Conservation (phyloP, 2,329 filamentous ascomycete species). For the Fusarium pseudoanthophilum region DNA sequence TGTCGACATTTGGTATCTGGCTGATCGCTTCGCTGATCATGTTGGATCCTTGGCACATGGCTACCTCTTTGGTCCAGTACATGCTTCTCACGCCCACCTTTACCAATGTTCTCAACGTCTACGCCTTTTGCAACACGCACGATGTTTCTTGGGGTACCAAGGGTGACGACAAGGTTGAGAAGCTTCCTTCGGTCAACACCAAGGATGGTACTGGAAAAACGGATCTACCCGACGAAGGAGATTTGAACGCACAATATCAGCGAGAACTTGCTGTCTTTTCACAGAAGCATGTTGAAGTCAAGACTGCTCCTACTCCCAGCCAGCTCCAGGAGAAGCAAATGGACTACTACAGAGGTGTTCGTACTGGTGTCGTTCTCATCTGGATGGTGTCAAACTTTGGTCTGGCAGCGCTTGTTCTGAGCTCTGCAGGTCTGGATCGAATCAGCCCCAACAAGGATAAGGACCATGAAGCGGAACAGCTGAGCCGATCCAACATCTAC, state of each 20-base stretch:
- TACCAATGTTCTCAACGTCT: constrained; percentile 98
- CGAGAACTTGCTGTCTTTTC: constrained; percentile 80
- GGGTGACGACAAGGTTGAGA: constrained; percentile 94
- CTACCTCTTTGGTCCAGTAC: constrained; percentile 95
- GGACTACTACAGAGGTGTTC: constrained; percentile 98
- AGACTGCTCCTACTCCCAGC: constrained; percentile 65
- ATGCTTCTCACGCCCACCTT: constrained; percentile 94
- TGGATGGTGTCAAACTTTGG: constrained; percentile 99
- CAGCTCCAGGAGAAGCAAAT: constrained; percentile 84
- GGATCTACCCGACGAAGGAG: constrained; percentile 92
- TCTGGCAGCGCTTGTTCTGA: constrained; percentile 85
- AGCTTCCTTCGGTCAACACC: constrained; percentile 86
- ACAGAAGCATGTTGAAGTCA: constrained; percentile 78
- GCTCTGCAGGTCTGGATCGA: constrained; percentile 81
- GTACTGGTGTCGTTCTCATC: constrained; percentile 87
- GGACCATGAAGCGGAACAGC: constrained; percentile 53
- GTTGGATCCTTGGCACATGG: constrained; percentile 99
- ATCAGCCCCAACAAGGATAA: constrained; percentile 57
- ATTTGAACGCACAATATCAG: constrained; percentile 95
- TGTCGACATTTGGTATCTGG: constrained; percentile 94
- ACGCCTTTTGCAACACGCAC: constrained; percentile 99
- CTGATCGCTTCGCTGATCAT: constrained; percentile 91
- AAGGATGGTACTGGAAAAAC: constrained; percentile 93
- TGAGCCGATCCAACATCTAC: constrained; percentile 78
- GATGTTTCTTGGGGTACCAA: constrained; percentile 99